Conservation (phyloP, 345 rosid species). For the Excoecaria cochinchinensis region DNA sequence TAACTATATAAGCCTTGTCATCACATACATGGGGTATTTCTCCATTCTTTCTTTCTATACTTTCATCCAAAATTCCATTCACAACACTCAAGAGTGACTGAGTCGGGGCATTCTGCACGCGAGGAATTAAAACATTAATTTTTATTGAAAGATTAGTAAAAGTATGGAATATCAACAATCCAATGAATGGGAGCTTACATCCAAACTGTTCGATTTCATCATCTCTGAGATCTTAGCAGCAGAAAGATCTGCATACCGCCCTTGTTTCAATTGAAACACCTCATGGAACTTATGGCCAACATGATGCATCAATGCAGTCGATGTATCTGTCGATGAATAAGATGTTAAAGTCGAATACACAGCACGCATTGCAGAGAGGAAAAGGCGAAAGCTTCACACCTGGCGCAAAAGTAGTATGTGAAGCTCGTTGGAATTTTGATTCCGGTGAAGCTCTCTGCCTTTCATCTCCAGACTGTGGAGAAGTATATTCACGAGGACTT, state of each 20-base stretch:
- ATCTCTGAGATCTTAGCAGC: conserved; percentile 81
- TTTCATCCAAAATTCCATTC: conserved; percentile 88
- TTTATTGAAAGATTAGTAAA: conserved; percentile 11
- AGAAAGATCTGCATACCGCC: conserved; percentile 72
- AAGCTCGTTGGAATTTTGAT: conserved; percentile 49
- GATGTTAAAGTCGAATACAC: background rate
- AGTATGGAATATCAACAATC: background rate
- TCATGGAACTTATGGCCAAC: conserved; percentile 83
- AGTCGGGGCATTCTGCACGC: conserved; percentile 86
- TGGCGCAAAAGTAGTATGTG: conserved; percentile 42
- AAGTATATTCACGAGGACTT: conserved; percentile 23
- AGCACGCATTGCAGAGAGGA: too few species aligned
- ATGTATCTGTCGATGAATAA: conserved; percentile 43
- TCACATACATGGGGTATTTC: conserved; percentile 85
- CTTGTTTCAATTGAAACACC: conserved; percentile 85
- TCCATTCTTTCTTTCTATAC: conserved; percentile 68
- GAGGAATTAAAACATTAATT: conserved; percentile 15
- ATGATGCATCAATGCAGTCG: conserved; percentile 51
- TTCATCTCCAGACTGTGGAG: conserved; percentile 51
- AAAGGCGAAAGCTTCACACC: conserved; percentile 29
- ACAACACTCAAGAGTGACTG: conserved; percentile 84
- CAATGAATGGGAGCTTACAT: conserved; percentile 40
- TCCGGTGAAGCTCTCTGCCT: conserved; percentile 43
- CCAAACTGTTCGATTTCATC: conserved; percentile 81
- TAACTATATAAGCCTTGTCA: background rate